Base-by-base conservation (phyloP, 768 basidiomycete genomes). In the Phylloporus sp. region DNA sequence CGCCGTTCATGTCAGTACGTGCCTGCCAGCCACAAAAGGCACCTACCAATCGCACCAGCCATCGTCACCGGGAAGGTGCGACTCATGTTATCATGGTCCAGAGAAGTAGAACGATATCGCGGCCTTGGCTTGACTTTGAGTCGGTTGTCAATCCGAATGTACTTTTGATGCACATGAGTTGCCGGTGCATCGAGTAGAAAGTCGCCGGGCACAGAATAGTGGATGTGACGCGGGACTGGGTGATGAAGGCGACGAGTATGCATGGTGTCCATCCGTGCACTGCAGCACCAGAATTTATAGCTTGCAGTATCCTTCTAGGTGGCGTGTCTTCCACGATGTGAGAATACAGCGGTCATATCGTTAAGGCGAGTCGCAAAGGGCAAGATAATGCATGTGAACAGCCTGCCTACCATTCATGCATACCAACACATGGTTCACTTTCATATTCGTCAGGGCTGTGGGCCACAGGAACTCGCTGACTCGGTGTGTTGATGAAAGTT, bases 301-400 rank as follows among this genome's bases (percentile, higher is more conserved):
- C 13, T 40, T 15, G 6, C n/a, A n/a, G n/a, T 28, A 2, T 42
- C 8, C 20, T 38, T 29, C 7, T 15, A 18, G 23, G 57, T 54
- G 49, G 63, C 29, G 54, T 32, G 40, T 50, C 32, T 47, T n/a
- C 47, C 48, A 23, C 29, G 36, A 15, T 45, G 35, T 10, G n/a
- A 36, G 43, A 50, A 50, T 26, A 29, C 28, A 48, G 31, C 32
- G 45, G 42, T 26, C 53, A 32, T 15, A 44, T 53, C 24, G 51
- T 58, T 49, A 35, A 49, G 43, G 54, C 36, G 46, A 29, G 36
- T 46, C 40, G 36, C 47, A 49, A 50, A 54, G 36, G 34, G 45
- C 35, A 43, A 35, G 44, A 57, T 34, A 49, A 50, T 44, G 42
- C 26, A 45, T 48, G 28, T 16, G 47, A 60, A 45, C 18, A 55